phyloP scores from a whole-genome alignment of 345 rosid species.

The Pistacia integerrima region DNA sequence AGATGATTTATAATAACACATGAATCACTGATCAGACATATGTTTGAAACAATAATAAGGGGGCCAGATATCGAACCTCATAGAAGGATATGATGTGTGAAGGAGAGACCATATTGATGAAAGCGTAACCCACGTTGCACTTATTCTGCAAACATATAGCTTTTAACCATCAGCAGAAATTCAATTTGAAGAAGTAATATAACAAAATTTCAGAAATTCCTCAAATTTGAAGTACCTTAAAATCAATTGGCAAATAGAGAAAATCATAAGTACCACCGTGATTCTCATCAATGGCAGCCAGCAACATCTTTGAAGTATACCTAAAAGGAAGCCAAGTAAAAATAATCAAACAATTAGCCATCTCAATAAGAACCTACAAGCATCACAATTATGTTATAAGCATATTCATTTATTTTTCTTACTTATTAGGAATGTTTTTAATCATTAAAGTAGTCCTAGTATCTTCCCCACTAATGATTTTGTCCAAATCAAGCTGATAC shows the following conservation, averaged over 20 bases:
- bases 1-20: constrained; percentile 4
- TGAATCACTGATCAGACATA: background rate
- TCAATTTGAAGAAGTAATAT: constrained; percentile 9
- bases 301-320: constrained; percentile 96
- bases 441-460: constrained; percentile 88
- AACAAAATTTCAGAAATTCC: constrained; percentile 3
- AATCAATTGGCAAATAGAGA: constrained; percentile 88
- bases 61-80: constrained; percentile 49
- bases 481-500: constrained; percentile 84
- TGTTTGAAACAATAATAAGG: background rate
- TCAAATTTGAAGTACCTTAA: constrained; percentile 57
- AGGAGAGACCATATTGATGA: constrained; percentile 90
- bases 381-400: background rate
- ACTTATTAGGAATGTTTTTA: constrained; percentile 97
- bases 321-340: constrained; percentile 37
- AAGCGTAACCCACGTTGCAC: constrained; percentile 97
- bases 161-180: constrained; percentile 21
- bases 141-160: constrained; percentile 71
- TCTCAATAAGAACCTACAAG: background rate
- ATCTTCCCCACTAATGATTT: constrained; percentile 69
- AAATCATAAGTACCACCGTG: constrained; percentile 87
- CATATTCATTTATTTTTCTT: constrained; percentile 28
- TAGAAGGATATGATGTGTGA: constrained; percentile 83
- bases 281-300: constrained; percentile 88
- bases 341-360: constrained; percentile 15